Percentiles rank a stretch among this genome's conserved stretches.
Evolutionary conservation across 2,329 filamentous ascomycete species (phyloP).

Genomic region (Stemphylium lycopersici): DNA sequence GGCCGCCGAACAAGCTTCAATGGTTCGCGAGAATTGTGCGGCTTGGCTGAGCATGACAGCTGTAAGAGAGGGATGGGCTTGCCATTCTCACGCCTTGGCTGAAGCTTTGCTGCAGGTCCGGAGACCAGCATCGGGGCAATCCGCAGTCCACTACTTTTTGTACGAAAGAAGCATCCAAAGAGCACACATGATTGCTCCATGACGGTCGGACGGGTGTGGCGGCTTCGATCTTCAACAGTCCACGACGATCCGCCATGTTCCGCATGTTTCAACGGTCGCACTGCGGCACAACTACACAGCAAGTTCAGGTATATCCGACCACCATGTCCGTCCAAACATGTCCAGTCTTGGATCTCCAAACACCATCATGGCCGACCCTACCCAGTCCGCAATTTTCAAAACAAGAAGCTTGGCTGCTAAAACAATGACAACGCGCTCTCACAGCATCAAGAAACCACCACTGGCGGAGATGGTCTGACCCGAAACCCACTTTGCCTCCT

Average conservation of each 20-base stretch:
- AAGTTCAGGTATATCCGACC: slow-evolving; percentile 3
- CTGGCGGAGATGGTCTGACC: slow-evolving; percentile 64
- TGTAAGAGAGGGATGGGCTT: slow-evolving; percentile 15
- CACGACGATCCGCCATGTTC: neutral
- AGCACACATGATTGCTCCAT: neutral
- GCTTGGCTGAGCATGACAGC: slow-evolving; percentile 24
- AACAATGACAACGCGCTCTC: slow-evolving; percentile 18
- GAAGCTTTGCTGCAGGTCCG: neutral
- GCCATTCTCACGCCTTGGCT: slow-evolving; percentile 9
- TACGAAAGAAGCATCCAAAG: neutral
- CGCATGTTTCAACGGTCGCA: slow-evolving; percentile 10
- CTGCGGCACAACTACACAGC: neutral
- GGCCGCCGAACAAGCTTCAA: slow-evolving; percentile 7
- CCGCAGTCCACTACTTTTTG: neutral
- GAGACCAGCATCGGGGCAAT: neutral
- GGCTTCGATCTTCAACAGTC: neutral
- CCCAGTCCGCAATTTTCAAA: slow-evolving; percentile 6
- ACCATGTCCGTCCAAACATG: slow-evolving; percentile 35
- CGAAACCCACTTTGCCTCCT: slow-evolving; percentile 51
- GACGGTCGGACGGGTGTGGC: neutral
- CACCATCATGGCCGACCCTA: slow-evolving; percentile 2
- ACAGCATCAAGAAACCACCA: slow-evolving; percentile 54
- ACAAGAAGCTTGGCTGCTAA: slow-evolving; percentile 10
- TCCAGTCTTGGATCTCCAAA: slow-evolving; percentile 35
- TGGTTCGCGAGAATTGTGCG: slow-evolving; percentile 9